Evolutionary conservation across 495 filamentous ascomycete genomes (phyloP).

Genomic region (Achaetomiella virescens): DNA sequence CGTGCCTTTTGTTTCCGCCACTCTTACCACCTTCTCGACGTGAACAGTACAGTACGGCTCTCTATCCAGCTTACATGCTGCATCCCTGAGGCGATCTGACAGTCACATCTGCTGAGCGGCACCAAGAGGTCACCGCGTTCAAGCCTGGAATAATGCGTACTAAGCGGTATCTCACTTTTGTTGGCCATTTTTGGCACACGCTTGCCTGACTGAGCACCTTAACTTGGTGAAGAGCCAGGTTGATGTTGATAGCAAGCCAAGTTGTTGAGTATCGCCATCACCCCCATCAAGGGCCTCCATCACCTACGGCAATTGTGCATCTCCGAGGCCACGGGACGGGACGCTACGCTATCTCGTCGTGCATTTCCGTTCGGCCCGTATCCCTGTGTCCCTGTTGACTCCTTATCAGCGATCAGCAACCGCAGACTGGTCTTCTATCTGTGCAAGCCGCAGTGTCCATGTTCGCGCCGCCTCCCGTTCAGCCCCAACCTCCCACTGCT

Average conservation of each 20-base stretch:
- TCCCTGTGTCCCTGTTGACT: background rate
- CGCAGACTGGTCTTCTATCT: background rate
- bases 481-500: background rate
- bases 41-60: too few relatives aligned
- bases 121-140: too few relatives aligned
- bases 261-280: background rate
- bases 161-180: too few relatives aligned
- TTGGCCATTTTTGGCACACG: too few relatives aligned
- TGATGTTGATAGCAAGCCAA: background rate
- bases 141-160: too few relatives aligned
- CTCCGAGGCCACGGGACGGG: background rate
- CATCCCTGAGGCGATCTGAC: too few relatives aligned
- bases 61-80: too few relatives aligned
- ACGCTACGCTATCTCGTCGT: background rate
- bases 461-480: background rate
- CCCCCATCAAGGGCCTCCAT: background rate
- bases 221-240: too few relatives aligned
- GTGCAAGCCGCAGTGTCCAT: background rate
- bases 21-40: too few relatives aligned
- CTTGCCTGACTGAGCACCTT: too few relatives aligned
- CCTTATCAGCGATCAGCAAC: constrained; percentile 3
- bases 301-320: background rate
- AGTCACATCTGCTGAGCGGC: too few relatives aligned
- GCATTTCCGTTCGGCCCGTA: constrained; percentile 5
- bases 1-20: too few relatives aligned